Conservation (phyloP, 2,329 filamentous ascomycete species). For the Xylariaceae sp. region DNA sequence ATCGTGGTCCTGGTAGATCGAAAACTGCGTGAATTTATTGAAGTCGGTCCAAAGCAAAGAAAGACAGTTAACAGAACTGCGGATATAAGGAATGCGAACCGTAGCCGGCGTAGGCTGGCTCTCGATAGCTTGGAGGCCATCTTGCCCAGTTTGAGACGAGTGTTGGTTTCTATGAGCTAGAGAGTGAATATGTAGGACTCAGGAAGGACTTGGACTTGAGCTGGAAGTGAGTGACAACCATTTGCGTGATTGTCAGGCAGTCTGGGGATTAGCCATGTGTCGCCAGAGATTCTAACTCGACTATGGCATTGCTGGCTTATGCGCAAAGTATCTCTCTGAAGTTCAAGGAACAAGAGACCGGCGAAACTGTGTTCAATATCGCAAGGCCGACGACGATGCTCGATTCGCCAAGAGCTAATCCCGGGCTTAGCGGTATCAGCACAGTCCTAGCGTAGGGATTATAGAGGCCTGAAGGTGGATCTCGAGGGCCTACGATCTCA, state of each 20-base stretch:
- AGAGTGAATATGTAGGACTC: background rate
- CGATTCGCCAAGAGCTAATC: background rate
- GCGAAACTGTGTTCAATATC: background rate
- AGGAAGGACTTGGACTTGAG: background rate
- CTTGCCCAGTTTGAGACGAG: background rate
- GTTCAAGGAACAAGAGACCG: background rate
- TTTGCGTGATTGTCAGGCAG: background rate
- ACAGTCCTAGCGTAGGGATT: too few species aligned
- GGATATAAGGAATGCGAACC: slow-evolving; percentile 11
- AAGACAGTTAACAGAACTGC: slow-evolving; percentile 10
- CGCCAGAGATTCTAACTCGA: slow-evolving; percentile 5
- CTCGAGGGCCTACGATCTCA: too few species aligned
- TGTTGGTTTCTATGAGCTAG: background rate
- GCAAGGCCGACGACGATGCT: background rate
- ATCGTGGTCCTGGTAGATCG: background rate
- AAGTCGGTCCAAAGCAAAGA: slow-evolving; percentile 8
- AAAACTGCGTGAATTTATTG: background rate
- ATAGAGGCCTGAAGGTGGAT: too few species aligned
- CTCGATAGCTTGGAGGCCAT: slow-evolving; percentile 15
- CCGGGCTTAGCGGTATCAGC: too few species aligned
- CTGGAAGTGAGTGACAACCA: background rate
- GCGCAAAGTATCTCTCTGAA: background rate
- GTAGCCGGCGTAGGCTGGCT: slow-evolving; percentile 12
- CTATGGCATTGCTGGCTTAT: slow-evolving; percentile 9
- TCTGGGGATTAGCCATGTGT: background rate